Conservation (phyloP, 352 stramenopile genomes). For the Globisporangium okanoganense region DNA sequence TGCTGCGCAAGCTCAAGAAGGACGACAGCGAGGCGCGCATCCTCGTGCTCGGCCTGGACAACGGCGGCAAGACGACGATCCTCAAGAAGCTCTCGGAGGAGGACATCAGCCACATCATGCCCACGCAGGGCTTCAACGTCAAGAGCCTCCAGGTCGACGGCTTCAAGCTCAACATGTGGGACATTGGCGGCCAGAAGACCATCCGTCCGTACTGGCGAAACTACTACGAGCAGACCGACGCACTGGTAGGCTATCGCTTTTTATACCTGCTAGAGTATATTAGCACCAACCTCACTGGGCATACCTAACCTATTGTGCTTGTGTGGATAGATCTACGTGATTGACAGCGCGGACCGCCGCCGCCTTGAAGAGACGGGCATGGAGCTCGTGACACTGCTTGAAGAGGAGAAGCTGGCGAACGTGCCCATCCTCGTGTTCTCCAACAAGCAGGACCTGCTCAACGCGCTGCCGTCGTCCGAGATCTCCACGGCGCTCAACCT, state of each 20-base stretch:
- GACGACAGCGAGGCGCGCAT: slow-evolving; percentile 93
- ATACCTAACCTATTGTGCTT: neutral
- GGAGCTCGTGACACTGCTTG: slow-evolving; percentile 91
- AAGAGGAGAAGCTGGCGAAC: slow-evolving; percentile 92
- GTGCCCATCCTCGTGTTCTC: slow-evolving; percentile 94
- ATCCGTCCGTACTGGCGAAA: slow-evolving; percentile 99
- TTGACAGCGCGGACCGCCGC: slow-evolving; percentile 91
- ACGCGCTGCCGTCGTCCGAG: slow-evolving; percentile 84
- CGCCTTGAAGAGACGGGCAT: slow-evolving; percentile 92
- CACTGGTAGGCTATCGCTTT: slow-evolving; percentile 56
- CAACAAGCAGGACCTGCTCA: slow-evolving; percentile 96
- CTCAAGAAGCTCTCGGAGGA: slow-evolving; percentile 96
- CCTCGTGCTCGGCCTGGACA: slow-evolving; percentile 94
- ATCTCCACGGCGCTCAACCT: slow-evolving; percentile 92
- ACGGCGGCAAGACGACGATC: slow-evolving; percentile 96
- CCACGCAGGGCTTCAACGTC: slow-evolving; percentile 96
- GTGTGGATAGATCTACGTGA: slow-evolving; percentile 87
- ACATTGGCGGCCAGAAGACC: slow-evolving; percentile 98
- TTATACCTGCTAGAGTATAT: neutral
- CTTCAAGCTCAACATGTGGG: slow-evolving; percentile 98
- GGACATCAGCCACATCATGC: slow-evolving; percentile 93
- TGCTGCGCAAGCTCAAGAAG: slow-evolving; percentile 96
- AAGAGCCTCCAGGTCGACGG: slow-evolving; percentile 94
- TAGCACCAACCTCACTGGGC: too few relatives aligned
- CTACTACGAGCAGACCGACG: slow-evolving; percentile 99